Base-by-base conservation (phyloP, 306 rosid species). In the Sechiopsis laciniata region DNA sequence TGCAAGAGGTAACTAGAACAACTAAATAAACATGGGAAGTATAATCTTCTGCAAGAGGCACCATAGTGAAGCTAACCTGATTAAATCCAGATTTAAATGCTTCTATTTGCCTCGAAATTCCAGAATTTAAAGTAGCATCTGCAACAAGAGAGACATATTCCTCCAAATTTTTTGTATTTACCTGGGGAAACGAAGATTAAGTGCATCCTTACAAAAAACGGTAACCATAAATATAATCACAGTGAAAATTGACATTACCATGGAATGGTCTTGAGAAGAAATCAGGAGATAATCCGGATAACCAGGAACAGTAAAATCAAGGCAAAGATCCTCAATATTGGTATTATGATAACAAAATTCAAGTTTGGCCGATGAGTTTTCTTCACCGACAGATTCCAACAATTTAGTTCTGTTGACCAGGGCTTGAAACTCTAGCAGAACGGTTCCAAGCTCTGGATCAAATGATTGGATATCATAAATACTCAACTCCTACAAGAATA, bases 261-360 rank as follows among this genome's bases (percentile, higher is more conserved):
- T 77, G 57, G 83, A 16, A 66, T 89, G 76, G 69, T 86, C 87
- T 20, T 82, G 74, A 71, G 79, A 81, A 16, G 91, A 88, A 69
- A 88, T 72, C 74, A 89, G 95, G 75, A 81, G 72, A 71, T 86
- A 85, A 80, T 87, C 91, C 68, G 95, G 95, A 82, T 89, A 89
- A 71, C 97, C 99, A 62, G 99, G 99, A 77, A 95, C 93, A 60
- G 93, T 84, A 77, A 95, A 95, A 82, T 95, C 97, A 80, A 95
- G 90, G 80, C 82, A 91, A 81, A 95, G 99, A 83, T 95, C 99
- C 80, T 91, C 99, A 74, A 95, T 88, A 65, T 74, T 81, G 50
- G 86, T 81, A 58, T 81, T 79, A 74, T 87, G 85, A 74, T 85
- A 95, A 78, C 83, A 83, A 2, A 53, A 77, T 51, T 81, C 88